These are phyloP conservation scores for Musa troglodytarum DNA, from an alignment of 176 grass and related monocot species.

Conservation along the genomic window DNA sequence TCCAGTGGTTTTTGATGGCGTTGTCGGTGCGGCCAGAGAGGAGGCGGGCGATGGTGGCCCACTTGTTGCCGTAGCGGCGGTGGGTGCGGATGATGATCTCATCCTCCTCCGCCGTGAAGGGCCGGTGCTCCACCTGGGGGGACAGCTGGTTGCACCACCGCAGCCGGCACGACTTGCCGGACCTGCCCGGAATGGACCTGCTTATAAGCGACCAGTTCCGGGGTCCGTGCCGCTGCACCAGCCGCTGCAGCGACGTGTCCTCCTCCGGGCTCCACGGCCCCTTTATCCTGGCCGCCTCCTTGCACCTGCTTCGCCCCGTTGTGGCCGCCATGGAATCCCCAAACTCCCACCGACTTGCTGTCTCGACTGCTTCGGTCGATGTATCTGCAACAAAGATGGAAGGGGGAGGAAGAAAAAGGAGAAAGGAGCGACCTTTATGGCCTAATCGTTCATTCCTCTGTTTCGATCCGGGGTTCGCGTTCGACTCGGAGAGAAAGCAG, in stretches of 20 bases:
- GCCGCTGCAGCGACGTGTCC: conserved; percentile 59
- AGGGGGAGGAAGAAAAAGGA: not conserved
- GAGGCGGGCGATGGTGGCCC: conserved; percentile 82
- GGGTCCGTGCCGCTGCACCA: conserved; percentile 74
- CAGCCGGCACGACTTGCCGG: conserved; percentile 90
- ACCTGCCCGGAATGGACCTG: conserved; percentile 58
- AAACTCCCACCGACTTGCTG: not conserved
- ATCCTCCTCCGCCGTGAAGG: conserved; percentile 78
- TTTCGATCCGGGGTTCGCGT: not conserved
- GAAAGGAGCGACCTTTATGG: not conserved
- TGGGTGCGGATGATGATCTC: conserved; percentile 64
- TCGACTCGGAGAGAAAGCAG: not conserved
- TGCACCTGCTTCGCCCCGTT: not conserved
- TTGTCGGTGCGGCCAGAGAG: conserved; percentile 90
- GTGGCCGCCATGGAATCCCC: conserved; percentile 13
- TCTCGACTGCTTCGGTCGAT: not conserved
- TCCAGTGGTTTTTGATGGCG: conserved; percentile 98
- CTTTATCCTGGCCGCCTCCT: conserved; percentile 69
- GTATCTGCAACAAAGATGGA: not conserved
- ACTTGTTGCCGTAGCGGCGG: conserved; percentile 66
- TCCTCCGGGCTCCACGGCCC: conserved; percentile 96
- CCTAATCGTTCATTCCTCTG: not conserved
- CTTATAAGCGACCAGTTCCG: conserved; percentile 93
- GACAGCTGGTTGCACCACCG: conserved; percentile 99
- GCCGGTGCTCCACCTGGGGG: conserved; percentile 94